Evolutionary conservation across 306 rosid species (phyloP).

Genomic region (Malus asiatica): DNA sequence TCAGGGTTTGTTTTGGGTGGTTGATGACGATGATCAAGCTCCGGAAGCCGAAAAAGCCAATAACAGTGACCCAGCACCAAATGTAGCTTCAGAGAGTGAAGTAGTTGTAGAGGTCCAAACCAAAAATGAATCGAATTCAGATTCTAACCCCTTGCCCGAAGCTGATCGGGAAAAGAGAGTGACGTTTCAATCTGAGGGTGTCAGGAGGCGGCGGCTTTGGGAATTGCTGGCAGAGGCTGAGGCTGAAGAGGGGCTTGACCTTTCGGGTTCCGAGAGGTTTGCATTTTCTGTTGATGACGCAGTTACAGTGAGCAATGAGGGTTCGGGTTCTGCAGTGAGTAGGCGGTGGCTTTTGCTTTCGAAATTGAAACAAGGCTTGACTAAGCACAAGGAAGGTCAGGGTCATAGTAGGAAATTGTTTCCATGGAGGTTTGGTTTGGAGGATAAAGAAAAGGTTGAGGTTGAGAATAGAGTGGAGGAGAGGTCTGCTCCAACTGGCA

Average conservation of each 20-base stretch:
- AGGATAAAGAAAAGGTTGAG: constrained; percentile 64
- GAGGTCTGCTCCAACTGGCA: constrained; percentile 37
- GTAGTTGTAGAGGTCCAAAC: constrained; percentile 16
- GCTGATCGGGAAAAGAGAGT: constrained; percentile 21
- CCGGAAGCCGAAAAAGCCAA: background rate
- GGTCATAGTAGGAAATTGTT: constrained; percentile 47
- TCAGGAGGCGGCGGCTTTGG: constrained; percentile 63
- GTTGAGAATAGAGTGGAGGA: constrained; percentile 43
- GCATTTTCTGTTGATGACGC: constrained; percentile 92
- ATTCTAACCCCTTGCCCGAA: background rate
- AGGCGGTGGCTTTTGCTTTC: constrained; percentile 74
- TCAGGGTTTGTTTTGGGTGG: constrained; percentile 82
- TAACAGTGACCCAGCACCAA: constrained; percentile 12
- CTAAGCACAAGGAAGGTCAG: constrained; percentile 73
- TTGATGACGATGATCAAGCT: constrained; percentile 34
- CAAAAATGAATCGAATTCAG: constrained; percentile 14
- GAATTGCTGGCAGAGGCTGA: constrained; percentile 79
- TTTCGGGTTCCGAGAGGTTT: constrained; percentile 89
- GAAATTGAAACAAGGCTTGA: constrained; percentile 64
- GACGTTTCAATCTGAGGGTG: constrained; percentile 34
- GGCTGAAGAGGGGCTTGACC: constrained; percentile 73
- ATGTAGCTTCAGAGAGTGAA: constrained; percentile 24
- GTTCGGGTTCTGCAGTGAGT: constrained; percentile 54
- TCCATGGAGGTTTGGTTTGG: constrained; percentile 60
- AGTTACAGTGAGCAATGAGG: constrained; percentile 60